Evolutionary conservation across 805 yeast species (phyloP).

Genomic region (Candida alai): DNA sequence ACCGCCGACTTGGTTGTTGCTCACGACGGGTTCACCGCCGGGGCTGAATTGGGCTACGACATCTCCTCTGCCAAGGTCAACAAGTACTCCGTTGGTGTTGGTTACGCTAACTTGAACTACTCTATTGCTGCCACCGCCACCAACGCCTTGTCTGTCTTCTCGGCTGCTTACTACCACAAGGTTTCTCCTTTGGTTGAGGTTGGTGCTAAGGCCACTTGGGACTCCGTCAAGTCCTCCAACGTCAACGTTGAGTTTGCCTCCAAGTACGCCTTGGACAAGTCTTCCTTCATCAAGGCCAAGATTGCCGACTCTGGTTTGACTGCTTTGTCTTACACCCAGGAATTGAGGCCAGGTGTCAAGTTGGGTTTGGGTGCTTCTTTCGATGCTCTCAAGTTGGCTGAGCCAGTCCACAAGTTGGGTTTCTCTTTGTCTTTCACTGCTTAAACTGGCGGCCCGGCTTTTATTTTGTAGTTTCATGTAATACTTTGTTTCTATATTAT

Average conservation of each 20-base stretch:
- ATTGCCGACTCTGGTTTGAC: constrained; percentile 94
- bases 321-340: constrained; percentile 91
- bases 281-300: constrained; percentile 94
- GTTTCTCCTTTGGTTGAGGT: constrained; percentile 89
- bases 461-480: no score
- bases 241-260: constrained; percentile 95
- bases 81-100: constrained; percentile 89
- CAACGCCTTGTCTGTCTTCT: constrained; percentile 80
- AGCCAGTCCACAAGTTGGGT: constrained; percentile 98
- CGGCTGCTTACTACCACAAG: constrained; percentile 96
- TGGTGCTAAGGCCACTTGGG: constrained; percentile 97
- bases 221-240: constrained; percentile 73
- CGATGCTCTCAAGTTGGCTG: constrained; percentile 92
- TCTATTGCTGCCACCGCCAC: constrained; percentile 80
- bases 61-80: constrained; percentile 88
- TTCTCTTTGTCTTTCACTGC: constrained; percentile 91
- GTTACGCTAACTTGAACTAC: constrained; percentile 87
- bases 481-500: no score
- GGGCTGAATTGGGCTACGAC: constrained; percentile 97
- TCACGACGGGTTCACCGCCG: constrained; percentile 94
- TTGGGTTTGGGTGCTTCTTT: constrained; percentile 96
- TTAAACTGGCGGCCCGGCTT: no score
- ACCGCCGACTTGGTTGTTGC: constrained; percentile 93
- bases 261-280: constrained; percentile 83
- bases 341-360: constrained; percentile 92